Conservation (phyloP, 2,329 filamentous ascomycete genomes). For the Sarocladium brachiariae region DNA sequence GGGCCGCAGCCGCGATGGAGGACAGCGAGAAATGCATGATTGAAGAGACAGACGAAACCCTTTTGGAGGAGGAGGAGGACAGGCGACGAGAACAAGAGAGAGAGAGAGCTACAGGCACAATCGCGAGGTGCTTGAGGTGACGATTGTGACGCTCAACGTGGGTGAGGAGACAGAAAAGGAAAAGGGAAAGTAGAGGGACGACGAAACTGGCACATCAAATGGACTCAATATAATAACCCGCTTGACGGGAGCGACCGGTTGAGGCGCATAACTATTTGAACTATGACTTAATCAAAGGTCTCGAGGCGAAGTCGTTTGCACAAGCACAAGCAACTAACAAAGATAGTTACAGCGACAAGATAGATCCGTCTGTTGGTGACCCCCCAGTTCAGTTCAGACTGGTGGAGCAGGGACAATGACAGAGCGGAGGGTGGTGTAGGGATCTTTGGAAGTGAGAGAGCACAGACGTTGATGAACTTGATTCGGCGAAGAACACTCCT, state of each 20-base stretch:
- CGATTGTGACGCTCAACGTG: not conserved
- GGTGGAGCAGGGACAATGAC: not conserved
- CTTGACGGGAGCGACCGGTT: not conserved
- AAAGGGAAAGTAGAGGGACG: too few relatives aligned
- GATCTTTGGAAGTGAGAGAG: not conserved
- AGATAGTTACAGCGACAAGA: not conserved
- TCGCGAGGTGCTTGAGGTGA: not conserved
- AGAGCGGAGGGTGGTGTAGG: not conserved
- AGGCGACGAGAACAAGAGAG: not conserved
- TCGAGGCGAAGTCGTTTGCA: not conserved
- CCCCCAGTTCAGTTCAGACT: too few relatives aligned
- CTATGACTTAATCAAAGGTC: not conserved
- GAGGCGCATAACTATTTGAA: not conserved
- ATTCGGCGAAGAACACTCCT: not conserved
- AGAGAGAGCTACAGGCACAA: not conserved
- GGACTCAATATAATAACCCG: not conserved
- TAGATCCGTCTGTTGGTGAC: not conserved
- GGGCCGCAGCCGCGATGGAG: not conserved
- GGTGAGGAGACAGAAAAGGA: not conserved
- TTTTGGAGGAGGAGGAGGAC: not conserved
- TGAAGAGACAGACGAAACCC: not conserved
- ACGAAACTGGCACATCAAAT: too few relatives aligned
- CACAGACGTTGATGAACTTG: not conserved
- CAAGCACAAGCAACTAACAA: not conserved
- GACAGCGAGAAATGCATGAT: not conserved